Conservation (phyloP, 1,284 basidiomycete species). For the Calocybe gambosa region DNA sequence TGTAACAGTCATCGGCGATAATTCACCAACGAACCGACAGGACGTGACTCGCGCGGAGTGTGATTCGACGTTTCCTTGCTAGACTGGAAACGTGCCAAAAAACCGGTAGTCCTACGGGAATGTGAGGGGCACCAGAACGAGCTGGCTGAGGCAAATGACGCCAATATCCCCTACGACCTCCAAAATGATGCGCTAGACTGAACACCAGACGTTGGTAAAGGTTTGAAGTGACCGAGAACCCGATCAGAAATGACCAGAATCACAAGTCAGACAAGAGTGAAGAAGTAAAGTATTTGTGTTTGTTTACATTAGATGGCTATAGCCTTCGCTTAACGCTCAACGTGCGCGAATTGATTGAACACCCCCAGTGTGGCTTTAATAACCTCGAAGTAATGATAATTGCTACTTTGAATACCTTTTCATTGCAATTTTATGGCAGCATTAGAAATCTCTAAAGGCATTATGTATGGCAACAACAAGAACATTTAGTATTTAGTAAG, state of each 20-base stretch:
- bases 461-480: no score
- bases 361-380: no score
- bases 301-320: conserved; percentile 7
- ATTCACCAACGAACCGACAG: background rate
- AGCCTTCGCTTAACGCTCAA: no score
- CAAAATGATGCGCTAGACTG: background rate
- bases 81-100: background rate
- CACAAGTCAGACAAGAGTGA: background rate
- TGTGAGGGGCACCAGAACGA: conserved; percentile 5
- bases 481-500: no score
- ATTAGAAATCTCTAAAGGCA: no score
- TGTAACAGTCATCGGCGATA: conserved; percentile 60
- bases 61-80: background rate
- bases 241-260: conserved; percentile 4
- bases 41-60: background rate
- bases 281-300: conserved; percentile 10
- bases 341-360: no score
- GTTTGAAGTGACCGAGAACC: background rate
- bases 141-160: conserved; percentile 4
- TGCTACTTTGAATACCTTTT: no score
- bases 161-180: background rate
- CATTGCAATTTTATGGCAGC: no score
- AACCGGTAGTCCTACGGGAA: conserved; percentile 1
- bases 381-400: no score
- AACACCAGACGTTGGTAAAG: background rate